A percentile compares a stretch with the other conserved stretches of the same genome.
These are phyloP conservation scores for Agaricales sp. DNA, from an alignment of 1,284 basidiomycete genomes.

Conservation along the genomic window DNA sequence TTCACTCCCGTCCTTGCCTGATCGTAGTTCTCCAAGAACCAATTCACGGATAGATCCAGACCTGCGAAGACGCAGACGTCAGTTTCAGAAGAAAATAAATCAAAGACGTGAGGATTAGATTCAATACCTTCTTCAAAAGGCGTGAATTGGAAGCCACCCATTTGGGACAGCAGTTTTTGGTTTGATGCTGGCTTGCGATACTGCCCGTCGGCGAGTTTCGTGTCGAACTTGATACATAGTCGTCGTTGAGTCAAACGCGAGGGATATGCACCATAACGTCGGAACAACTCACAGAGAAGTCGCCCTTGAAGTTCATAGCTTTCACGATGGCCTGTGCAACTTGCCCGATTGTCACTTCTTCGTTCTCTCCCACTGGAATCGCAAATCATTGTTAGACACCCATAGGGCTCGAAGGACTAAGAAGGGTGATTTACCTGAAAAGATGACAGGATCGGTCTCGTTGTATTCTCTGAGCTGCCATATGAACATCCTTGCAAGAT, in stretches of 20 bases:
- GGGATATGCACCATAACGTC: constrained; percentile 1
- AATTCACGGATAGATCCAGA: constrained; percentile 59
- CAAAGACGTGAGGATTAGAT: constrained; percentile 3
- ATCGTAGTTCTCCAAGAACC: constrained; percentile 73
- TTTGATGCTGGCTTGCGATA: constrained; percentile 93
- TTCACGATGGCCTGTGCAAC: constrained; percentile 80
- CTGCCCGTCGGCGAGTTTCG: constrained; percentile 71
- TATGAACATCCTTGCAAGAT: constrained; percentile 87
- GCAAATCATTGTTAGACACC: background rate
- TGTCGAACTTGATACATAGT: constrained; percentile 50
- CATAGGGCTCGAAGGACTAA: too few species aligned
- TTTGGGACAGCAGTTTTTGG: constrained; percentile 61
- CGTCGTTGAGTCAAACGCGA: constrained; percentile 3
- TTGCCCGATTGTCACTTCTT: constrained; percentile 82
- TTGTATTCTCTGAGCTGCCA: constrained; percentile 87
- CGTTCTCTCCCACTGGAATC: constrained; percentile 68
- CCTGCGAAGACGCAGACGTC: constrained; percentile 27
- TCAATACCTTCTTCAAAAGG: constrained; percentile 66
- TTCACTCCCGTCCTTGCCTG: constrained; percentile 45
- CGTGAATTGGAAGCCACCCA: constrained; percentile 76
- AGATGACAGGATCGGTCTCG: constrained; percentile 81
- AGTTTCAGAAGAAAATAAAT: too few species aligned
- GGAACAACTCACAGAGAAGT: constrained; percentile 43
- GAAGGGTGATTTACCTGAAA: constrained; percentile 49
- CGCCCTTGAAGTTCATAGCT: constrained; percentile 64